These are phyloP conservation scores for Chenopodium suecicum DNA, from an alignment of 148 eudicot species.

Conservation along the genomic window DNA sequence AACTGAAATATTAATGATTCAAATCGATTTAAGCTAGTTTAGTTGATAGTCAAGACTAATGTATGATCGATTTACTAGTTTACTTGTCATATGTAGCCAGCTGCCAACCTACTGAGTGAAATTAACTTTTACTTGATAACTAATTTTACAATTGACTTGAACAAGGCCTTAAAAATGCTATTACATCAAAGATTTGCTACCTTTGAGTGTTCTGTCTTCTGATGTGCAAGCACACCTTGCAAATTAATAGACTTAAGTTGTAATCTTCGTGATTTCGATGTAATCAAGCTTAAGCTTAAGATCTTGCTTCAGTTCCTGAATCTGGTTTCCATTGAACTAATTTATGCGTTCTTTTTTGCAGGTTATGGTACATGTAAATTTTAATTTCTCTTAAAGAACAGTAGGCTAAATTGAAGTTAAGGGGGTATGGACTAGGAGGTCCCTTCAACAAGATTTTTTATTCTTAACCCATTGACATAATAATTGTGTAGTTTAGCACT, in stretches of 20 bases:
- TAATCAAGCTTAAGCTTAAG: background rate
- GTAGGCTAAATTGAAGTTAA: background rate
- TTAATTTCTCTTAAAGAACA: conserved; percentile 8
- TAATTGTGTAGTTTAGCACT: conserved; percentile 11
- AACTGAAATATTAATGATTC: no score
- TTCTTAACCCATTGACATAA: conserved; percentile 14
- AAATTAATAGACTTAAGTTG: background rate
- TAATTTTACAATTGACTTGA: background rate
- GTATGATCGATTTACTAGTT: background rate
- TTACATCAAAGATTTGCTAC: background rate
- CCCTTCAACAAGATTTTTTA: conserved; percentile 17
- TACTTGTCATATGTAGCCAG: background rate
- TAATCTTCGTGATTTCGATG: background rate
- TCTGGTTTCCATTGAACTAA: background rate
- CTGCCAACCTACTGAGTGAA: no score
- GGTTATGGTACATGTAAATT: conserved; percentile 34
- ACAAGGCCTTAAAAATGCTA: background rate
- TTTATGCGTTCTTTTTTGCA: conserved; percentile 7
- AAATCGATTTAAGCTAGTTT: no score
- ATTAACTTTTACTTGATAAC: background rate
- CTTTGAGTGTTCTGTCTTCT: background rate
- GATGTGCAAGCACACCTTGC: background rate
- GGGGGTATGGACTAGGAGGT: conserved; percentile 11
- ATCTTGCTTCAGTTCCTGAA: background rate
- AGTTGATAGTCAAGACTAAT: no score